Base-by-base conservation (phyloP, 2,329 filamentous ascomycete species). In the Ceratocystis colombiana region DNA sequence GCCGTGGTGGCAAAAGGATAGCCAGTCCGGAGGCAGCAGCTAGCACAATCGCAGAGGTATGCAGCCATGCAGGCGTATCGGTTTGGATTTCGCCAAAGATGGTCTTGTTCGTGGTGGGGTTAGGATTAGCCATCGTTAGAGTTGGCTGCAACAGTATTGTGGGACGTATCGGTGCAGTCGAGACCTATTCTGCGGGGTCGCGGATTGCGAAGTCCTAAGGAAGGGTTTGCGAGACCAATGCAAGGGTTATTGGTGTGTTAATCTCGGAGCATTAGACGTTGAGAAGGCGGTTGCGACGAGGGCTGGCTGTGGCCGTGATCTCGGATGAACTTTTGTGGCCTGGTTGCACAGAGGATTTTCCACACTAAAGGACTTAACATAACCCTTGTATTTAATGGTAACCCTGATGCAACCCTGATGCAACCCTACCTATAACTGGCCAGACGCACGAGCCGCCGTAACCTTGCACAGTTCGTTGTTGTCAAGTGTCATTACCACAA, bases 1-100 rank as follows among this genome's bases (percentile, higher is more conserved):
- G 78, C 64, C 81, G 78, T 55, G 81, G 81, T 20, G 82, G 82
- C 28, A 83, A 75, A 55, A 78, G 72, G 71, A 84, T 78, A 25
- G 74, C 78, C 61, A 81, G 70, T 5, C 80, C 77, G 59, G 77
- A 75, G 64, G 82, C 71, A 64, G 82, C 74, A 68, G 80, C 78
- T 65, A 78, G 76, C 62, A 75, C 77, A 2, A 83, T 73, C 66
- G 79, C 79, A 20, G 77, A 73, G 71, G 78, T 78, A 76, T 82
- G 80, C 59, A 80, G 70, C 33, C 75, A 61, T 4, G 74, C 71
- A 70, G 75, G 75, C 3, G 71, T 73, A 61, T 66, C 66, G 28
- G 66, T 68, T 45, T 68, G 65, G 41, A 61, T 37, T 8, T 65
- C 64, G 55, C 53, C 64, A 15, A 61, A 46, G 22, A 65, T 37